These are phyloP conservation scores for Eleusine indica DNA, from an alignment of 176 grass and related monocot genomes.

Conservation along the genomic window DNA sequence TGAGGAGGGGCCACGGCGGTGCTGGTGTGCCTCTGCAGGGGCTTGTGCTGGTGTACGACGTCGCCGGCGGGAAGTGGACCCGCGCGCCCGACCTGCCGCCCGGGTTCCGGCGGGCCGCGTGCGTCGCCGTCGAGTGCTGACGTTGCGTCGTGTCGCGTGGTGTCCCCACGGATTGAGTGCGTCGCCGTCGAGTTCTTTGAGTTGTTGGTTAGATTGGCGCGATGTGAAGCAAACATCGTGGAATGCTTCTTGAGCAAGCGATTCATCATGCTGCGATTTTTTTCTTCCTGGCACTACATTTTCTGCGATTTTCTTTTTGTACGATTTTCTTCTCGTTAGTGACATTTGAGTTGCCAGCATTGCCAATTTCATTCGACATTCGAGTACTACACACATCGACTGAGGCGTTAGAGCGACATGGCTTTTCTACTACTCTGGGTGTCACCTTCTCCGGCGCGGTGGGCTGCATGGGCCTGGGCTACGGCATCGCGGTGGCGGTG, in stretches of 20 bases:
- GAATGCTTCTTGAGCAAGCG: neutral
- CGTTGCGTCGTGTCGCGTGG: neutral
- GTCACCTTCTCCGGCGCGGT: too few relatives aligned
- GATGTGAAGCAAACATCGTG: slow-evolving; percentile 20
- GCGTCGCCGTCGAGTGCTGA: slow-evolving; percentile 68
- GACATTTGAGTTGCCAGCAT: neutral
- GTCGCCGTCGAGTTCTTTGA: neutral
- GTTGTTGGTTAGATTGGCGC: neutral
- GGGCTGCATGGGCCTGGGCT: too few relatives aligned
- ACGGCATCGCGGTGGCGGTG: too few relatives aligned
- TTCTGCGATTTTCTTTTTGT: neutral
- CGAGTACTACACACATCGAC: neutral
- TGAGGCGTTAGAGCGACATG: neutral
- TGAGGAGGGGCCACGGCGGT: slow-evolving; percentile 38
- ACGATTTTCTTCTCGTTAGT: neutral
- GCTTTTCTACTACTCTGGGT: neutral
- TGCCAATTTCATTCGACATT: neutral
- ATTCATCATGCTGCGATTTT: neutral
- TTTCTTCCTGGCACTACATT: too few relatives aligned
- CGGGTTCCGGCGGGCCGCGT: slow-evolving; percentile 59
- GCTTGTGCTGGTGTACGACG: slow-evolving; percentile 73
- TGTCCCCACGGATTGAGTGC: neutral
- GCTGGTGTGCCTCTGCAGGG: slow-evolving; percentile 44
- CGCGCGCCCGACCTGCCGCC: slow-evolving; percentile 60
- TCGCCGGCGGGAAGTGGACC: slow-evolving; percentile 66